Base-by-base conservation (phyloP, 352 stramenopile species). In the Phytophthora tubulina region DNA sequence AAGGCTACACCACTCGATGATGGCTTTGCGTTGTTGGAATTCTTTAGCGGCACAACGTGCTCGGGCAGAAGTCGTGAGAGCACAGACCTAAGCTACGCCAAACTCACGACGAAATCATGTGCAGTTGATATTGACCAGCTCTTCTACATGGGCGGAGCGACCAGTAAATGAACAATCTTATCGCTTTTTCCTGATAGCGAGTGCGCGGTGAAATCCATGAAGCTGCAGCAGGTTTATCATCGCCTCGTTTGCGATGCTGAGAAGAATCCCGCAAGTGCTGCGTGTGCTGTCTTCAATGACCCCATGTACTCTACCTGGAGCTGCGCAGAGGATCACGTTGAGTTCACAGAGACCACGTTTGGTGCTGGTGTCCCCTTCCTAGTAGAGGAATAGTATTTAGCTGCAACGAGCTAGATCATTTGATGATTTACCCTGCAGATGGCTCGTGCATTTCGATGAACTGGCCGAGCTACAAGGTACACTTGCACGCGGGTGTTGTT, bases 351-450 rank as follows among this genome's bases (percentile, higher is more conserved):
- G 31, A 65, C 33, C 21, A n/a, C 45, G 1, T 33, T 65, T 11
- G 41, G 41, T 15, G 11, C 13, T 46, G 41, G 41, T 8, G 11
- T 46, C 15, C 57, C 44, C 10, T 65, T 49, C 17, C 33, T 49
- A 17, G 44, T 56, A 21, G 44, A 56, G 36, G 57, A 65, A 65
- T 65, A 11, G 44, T 56, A 56, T 21, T 30, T 15, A 46, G 6
- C 14, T 46, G 41, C 14, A 56, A 10, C 33, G 36, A 56, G 13
- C 21, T 48, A 39, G 57, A 64, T 5, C 44, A 64, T n/a, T 56
- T 48, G 15, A 64, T 64, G 57, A 55, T 56, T 5, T 65, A 57
- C 15, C 44, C 10, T 21, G 57, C 57, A 17, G 42, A 65, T 21
- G 57, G 41, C n/a, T 48, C 30, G 4, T 64, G 57, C 14, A 42